These are phyloP conservation scores for Opeltia flavorubescens DNA, from an alignment of 495 filamentous ascomycete species.

Conservation along the genomic window DNA sequence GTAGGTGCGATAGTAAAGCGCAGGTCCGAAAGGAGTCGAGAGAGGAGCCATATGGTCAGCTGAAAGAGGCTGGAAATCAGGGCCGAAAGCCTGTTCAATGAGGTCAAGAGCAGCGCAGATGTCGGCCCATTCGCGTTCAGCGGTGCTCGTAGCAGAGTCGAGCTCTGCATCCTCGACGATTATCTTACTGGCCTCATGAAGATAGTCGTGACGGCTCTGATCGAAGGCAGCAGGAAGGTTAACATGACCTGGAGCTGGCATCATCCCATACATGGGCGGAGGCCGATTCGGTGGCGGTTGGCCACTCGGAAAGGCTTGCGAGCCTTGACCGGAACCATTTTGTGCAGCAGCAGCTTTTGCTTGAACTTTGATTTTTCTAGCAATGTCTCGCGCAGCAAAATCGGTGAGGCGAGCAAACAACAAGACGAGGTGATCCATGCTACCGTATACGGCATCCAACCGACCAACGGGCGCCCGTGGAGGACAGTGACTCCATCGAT, in stretches of 20 bases:
- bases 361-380: conserved; percentile 45
- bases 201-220: conserved; percentile 15
- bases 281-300: not conserved
- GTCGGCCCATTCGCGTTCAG: conserved; percentile 64
- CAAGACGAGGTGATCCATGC: conserved; percentile 72
- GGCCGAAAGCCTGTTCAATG: conserved; percentile 51
- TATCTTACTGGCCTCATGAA: conserved; percentile 7
- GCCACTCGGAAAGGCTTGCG: not conserved
- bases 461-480: conserved; percentile 69
- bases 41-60: conserved; percentile 51
- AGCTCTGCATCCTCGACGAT: conserved; percentile 34
- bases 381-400: conserved; percentile 66
- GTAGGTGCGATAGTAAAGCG: conserved; percentile 71
- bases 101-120: conserved; percentile 57
- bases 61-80: conserved; percentile 65
- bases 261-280: conserved; percentile 41
- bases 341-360: conserved; percentile 15
- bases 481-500: conserved; percentile 68
- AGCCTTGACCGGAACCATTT: conserved; percentile 18
- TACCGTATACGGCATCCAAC: conserved; percentile 70
- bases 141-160: conserved; percentile 48
- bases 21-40: conserved; percentile 65
- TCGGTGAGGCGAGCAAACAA: conserved; percentile 69
- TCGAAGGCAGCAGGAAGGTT: conserved; percentile 29
- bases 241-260: conserved; percentile 27